A percentile compares a stretch with the other conserved stretches of the same genome.
These are phyloP conservation scores for Cordyceps tenuipes DNA, from an alignment of 2,329 filamentous ascomycete genomes.

Conservation along the genomic window DNA sequence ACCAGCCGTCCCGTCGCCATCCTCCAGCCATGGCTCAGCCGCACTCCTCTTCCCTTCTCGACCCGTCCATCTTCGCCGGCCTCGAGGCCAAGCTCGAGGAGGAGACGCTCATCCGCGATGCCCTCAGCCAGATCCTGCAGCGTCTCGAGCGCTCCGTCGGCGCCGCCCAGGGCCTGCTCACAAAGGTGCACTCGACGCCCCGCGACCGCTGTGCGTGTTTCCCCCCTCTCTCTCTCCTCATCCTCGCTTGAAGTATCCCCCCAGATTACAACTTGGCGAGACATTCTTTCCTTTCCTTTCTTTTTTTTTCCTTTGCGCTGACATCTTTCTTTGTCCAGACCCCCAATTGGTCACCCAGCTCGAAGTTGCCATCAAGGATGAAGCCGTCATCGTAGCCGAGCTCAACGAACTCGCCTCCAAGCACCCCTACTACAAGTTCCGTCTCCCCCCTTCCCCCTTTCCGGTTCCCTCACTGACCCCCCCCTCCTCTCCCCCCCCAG, in stretches of 20 bases:
- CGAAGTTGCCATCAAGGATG: slow-evolving; percentile 61
- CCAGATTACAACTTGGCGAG: too few relatives aligned
- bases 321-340: slow-evolving; percentile 39
- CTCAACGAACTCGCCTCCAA: slow-evolving; percentile 68
- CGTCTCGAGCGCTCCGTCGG: slow-evolving; percentile 76
- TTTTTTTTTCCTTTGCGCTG: not conserved
- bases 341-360: slow-evolving; percentile 60
- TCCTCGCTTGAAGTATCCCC: too few relatives aligned
- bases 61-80: slow-evolving; percentile 76
- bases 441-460: slow-evolving; percentile 11
- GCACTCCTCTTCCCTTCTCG: slow-evolving; percentile 38
- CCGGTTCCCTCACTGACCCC: not conserved
- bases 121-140: slow-evolving; percentile 73
- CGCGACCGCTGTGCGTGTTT: slow-evolving; percentile 41
- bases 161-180: slow-evolving; percentile 73
- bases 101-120: slow-evolving; percentile 73
- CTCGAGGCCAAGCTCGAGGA: slow-evolving; percentile 87
- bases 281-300: too few relatives aligned
- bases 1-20: too few relatives aligned
- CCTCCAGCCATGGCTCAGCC: slow-evolving; percentile 20
- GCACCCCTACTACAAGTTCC: slow-evolving; percentile 91
- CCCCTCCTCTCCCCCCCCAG: slow-evolving; percentile 27
- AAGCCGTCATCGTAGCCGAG: slow-evolving; percentile 61
- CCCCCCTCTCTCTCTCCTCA: not conserved
- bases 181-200: slow-evolving; percentile 82